A percentile compares a stretch with the other conserved stretches of the same genome.
These are phyloP conservation scores for Amanita inopinata DNA, from an alignment of 768 basidiomycete genomes.

Conservation along the genomic window DNA sequence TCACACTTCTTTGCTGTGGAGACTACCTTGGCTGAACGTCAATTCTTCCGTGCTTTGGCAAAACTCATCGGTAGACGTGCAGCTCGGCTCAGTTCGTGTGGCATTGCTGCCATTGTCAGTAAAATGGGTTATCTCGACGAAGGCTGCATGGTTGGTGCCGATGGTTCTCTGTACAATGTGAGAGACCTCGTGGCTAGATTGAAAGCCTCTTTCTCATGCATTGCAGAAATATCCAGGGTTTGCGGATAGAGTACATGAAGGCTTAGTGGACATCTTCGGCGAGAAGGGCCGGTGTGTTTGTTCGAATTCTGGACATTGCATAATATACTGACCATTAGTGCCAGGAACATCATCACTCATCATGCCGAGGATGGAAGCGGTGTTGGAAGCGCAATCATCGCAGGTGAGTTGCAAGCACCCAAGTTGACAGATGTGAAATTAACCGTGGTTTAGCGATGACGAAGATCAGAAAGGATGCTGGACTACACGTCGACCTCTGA, in stretches of 20 bases:
- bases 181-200: slow-evolving; percentile 15
- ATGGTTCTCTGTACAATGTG: slow-evolving; percentile 93
- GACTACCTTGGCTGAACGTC: slow-evolving; percentile 91
- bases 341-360: slow-evolving; percentile 62
- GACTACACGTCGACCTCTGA: slow-evolving; percentile 38
- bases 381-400: slow-evolving; percentile 95
- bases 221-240: slow-evolving; percentile 94
- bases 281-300: slow-evolving; percentile 78
- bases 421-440: slow-evolving; percentile 1
- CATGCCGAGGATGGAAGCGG: slow-evolving; percentile 91
- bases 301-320: not conserved
- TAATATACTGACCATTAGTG: not conserved
- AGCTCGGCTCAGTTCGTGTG: slow-evolving; percentile 86
- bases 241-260: slow-evolving; percentile 86
- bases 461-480: slow-evolving; percentile 64
- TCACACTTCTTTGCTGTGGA: slow-evolving; percentile 94
- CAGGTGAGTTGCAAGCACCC: slow-evolving; percentile 27
- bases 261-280: slow-evolving; percentile 89
- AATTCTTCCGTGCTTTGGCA: slow-evolving; percentile 94
- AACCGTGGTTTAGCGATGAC: slow-evolving; percentile 64
- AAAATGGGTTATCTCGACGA: slow-evolving; percentile 93
- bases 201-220: not conserved
- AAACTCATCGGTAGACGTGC: slow-evolving; percentile 84
- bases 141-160: slow-evolving; percentile 83
- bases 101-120: slow-evolving; percentile 92